A percentile compares a stretch with the other conserved stretches of the same genome.
Conservation (phyloP, 2,329 filamentous ascomycete genomes). For the Xylariaceae sp. region DNA sequence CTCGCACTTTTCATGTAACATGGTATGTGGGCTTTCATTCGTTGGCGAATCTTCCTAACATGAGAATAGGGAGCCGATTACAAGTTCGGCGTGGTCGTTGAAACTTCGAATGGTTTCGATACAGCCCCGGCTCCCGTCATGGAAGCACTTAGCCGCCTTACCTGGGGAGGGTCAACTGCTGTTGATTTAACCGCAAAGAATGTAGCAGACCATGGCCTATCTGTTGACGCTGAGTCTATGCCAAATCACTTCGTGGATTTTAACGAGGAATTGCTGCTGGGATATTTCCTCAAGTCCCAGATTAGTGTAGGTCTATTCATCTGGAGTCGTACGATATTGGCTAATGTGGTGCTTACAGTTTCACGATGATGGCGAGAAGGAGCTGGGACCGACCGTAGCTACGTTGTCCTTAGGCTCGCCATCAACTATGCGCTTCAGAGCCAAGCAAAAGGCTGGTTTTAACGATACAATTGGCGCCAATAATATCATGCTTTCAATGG, state of each 20-base stretch:
- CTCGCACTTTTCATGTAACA: slow-evolving; percentile 50
- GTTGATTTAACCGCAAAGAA: slow-evolving; percentile 29
- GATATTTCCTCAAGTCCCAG: slow-evolving; percentile 54
- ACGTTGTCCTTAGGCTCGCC: slow-evolving; percentile 55
- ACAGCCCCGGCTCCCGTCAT: slow-evolving; percentile 45
- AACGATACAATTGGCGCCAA: background rate
- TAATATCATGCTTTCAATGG: slow-evolving; percentile 33
- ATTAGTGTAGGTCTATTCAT: slow-evolving; percentile 43
- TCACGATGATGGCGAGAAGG: slow-evolving; percentile 61
- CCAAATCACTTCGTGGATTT: slow-evolving; percentile 39
- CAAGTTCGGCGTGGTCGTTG: slow-evolving; percentile 56
- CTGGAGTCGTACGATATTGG: background rate
- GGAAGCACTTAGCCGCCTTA: slow-evolving; percentile 45
- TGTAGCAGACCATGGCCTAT: slow-evolving; percentile 3
- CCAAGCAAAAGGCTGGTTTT: slow-evolving; percentile 39
- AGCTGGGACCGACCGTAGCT: slow-evolving; percentile 57
- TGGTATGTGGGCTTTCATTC: slow-evolving; percentile 32
- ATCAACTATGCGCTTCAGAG: slow-evolving; percentile 52
- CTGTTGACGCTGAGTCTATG: slow-evolving; percentile 18
- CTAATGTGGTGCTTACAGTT: slow-evolving; percentile 36
- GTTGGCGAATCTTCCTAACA: slow-evolving; percentile 17
- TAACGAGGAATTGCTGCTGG: slow-evolving; percentile 59
- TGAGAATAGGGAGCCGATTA: slow-evolving; percentile 53
- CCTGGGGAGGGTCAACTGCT: slow-evolving; percentile 47
- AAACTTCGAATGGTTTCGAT: slow-evolving; percentile 42